These are phyloP conservation scores for Petasospora fabianii DNA, from an alignment of 1,139 yeast genomes.

Conservation along the genomic window DNA sequence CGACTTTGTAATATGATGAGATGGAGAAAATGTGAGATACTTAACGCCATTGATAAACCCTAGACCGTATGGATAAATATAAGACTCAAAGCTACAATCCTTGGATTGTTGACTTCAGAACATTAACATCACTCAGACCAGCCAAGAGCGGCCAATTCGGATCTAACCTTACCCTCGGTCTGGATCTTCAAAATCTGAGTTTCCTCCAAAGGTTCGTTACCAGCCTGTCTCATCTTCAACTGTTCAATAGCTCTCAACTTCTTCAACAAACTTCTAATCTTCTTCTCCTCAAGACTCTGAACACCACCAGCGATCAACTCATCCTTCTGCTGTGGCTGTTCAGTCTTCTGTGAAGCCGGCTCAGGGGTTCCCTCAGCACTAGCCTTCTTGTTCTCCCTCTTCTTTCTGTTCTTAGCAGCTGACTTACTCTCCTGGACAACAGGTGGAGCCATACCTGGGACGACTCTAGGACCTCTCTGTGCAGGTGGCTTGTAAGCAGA, in stretches of 20 bases:
- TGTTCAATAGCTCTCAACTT: slow-evolving; percentile 92
- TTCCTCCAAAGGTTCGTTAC: slow-evolving; percentile 83
- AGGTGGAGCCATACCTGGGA: slow-evolving; percentile 40
- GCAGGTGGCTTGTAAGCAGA: slow-evolving; percentile 21
- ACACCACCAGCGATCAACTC: slow-evolving; percentile 55
- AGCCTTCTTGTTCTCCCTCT: slow-evolving; percentile 63
- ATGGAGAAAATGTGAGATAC: too few species aligned
- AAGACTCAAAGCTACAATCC: too few species aligned
- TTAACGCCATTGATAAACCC: not conserved
- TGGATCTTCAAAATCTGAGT: slow-evolving; percentile 88
- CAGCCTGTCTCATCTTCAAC: slow-evolving; percentile 78
- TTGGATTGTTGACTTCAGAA: too few species aligned
- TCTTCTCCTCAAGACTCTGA: slow-evolving; percentile 78
- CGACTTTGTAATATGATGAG: too few species aligned
- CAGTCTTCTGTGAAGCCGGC: slow-evolving; percentile 19
- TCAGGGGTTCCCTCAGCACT: slow-evolving; percentile 27
- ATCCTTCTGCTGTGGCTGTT: slow-evolving; percentile 26
- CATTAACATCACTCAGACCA: slow-evolving; percentile 42
- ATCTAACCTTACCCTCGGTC: slow-evolving; percentile 76
- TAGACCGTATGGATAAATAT: not conserved
- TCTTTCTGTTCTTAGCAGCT: slow-evolving; percentile 74
- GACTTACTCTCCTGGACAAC: slow-evolving; percentile 42
- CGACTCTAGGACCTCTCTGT: slow-evolving; percentile 27
- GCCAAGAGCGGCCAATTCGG: slow-evolving; percentile 70
- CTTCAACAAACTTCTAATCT: slow-evolving; percentile 83